A percentile compares a stretch with the other conserved stretches of the same genome.
phyloP scores from a whole-genome alignment of 148 eudicot genomes.

The Arctostaphylos glauca region DNA sequence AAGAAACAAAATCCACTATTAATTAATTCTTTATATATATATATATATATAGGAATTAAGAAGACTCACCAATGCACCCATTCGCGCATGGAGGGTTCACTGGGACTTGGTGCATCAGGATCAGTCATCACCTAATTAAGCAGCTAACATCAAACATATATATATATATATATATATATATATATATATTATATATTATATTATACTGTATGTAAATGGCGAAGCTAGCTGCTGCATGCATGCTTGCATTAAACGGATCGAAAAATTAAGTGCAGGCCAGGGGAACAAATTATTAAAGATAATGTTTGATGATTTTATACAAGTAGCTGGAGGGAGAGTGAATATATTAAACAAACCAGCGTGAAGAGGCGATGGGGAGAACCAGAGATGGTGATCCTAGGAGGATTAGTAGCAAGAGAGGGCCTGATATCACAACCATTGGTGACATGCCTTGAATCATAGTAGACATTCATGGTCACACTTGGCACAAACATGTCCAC shows the following conservation, averaged over 20 bases:
- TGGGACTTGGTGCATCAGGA: slow-evolving; percentile 81
- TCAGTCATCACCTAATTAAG: slow-evolving; percentile 54
- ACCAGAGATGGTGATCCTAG: slow-evolving; percentile 40
- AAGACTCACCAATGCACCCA: slow-evolving; percentile 58
- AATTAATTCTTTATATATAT: background rate
- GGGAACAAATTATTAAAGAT: too few species aligned
- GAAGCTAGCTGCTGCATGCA: too few species aligned
- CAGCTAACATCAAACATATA: too few species aligned
- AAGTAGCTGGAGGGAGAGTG: background rate
- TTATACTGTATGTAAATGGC: too few species aligned
- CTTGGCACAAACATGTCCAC: slow-evolving; percentile 57
- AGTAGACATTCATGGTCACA: slow-evolving; percentile 40
- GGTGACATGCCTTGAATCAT: slow-evolving; percentile 37
- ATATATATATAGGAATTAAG: background rate
- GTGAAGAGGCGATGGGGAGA: slow-evolving; percentile 38
- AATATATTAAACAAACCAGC: slow-evolving; percentile 28
- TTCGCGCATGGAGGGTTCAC: slow-evolving; percentile 62
- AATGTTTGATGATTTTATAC: too few species aligned
- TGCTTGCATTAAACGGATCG: too few species aligned
- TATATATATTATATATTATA: too few species aligned
- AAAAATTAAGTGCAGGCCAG: too few species aligned
- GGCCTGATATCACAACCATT: slow-evolving; percentile 56
- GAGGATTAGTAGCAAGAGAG: slow-evolving; percentile 38
- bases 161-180: too few species aligned
- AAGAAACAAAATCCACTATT: background rate